phyloP scores from a whole-genome alignment of 345 rosid genomes.

The Melastoma malabathricum region DNA sequence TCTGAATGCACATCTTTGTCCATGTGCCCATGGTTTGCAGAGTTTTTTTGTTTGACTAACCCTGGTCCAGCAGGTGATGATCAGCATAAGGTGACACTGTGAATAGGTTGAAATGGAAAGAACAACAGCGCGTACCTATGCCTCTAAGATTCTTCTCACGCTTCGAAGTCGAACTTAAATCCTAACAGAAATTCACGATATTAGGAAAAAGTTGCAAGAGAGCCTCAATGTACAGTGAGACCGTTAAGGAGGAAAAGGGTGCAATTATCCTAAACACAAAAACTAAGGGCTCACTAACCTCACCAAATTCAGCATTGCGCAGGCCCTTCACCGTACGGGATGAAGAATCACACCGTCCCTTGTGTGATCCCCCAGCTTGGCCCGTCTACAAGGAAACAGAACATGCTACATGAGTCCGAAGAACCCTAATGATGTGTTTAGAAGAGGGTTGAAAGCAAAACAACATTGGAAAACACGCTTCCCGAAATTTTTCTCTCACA shows the following conservation, averaged over 20 bases:
- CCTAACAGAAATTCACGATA: slow-evolving; percentile 1
- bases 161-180: slow-evolving; percentile 14
- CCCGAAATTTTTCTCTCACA: too few relatives aligned
- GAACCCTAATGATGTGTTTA: not conserved
- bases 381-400: slow-evolving; percentile 9
- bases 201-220: not conserved
- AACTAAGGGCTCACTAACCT: slow-evolving; percentile 37
- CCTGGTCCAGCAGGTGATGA: not conserved
- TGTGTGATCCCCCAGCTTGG: slow-evolving; percentile 49
- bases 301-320: slow-evolving; percentile 56
- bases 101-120: slow-evolving; percentile 7
- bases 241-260: too few relatives aligned
- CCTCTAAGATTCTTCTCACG: slow-evolving; percentile 65
- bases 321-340: slow-evolving; percentile 91
- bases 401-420: not conserved
- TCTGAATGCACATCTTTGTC: too few relatives aligned
- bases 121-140: slow-evolving; percentile 40
- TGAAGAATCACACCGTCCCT: slow-evolving; percentile 70
- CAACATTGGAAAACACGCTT: too few relatives aligned
- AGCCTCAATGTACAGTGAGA: too few relatives aligned
- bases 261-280: slow-evolving; percentile 18
- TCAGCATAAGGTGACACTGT: not conserved
- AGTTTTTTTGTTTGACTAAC: too few relatives aligned
- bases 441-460: too few relatives aligned
- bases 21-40: too few relatives aligned